Evolutionary conservation across 2,329 filamentous ascomycete species (phyloP).

Genomic region (Nakataea oryzae): DNA sequence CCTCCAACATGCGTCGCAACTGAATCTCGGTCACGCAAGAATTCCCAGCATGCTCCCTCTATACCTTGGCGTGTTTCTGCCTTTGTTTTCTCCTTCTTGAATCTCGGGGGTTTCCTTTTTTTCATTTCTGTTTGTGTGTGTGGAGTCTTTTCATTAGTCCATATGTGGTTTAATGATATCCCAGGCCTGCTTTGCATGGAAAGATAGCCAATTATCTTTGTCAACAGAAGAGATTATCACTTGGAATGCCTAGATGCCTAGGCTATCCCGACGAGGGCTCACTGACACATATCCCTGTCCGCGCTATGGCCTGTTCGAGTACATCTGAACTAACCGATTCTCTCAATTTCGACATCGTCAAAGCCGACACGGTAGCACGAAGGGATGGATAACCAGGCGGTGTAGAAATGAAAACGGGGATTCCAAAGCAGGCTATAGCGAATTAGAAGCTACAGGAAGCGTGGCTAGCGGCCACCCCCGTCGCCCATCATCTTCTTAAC

Average conservation of each 20-base stretch:
- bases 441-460: too few relatives aligned
- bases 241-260: background rate
- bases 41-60: constrained; percentile 9
- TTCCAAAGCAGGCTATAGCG: too few relatives aligned
- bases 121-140: background rate
- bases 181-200: background rate
- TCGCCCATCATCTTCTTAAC: constrained; percentile 60
- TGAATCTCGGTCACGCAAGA: too few relatives aligned
- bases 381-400: too few relatives aligned
- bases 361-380: too few relatives aligned
- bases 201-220: background rate
- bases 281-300: too few relatives aligned
- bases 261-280: too few relatives aligned
- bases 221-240: background rate
- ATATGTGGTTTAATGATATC: background rate
- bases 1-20: too few relatives aligned
- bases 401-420: too few relatives aligned
- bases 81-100: constrained; percentile 6
- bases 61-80: constrained; percentile 10
- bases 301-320: too few relatives aligned
- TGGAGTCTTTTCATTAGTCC: background rate
- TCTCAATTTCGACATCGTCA: too few relatives aligned
- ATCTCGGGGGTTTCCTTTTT: constrained; percentile 1
- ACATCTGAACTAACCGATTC: too few relatives aligned
- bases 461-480: background rate